Conservation (phyloP, 192 early-diverging fungal genomes). For the Chytriomyces sp. region DNA sequence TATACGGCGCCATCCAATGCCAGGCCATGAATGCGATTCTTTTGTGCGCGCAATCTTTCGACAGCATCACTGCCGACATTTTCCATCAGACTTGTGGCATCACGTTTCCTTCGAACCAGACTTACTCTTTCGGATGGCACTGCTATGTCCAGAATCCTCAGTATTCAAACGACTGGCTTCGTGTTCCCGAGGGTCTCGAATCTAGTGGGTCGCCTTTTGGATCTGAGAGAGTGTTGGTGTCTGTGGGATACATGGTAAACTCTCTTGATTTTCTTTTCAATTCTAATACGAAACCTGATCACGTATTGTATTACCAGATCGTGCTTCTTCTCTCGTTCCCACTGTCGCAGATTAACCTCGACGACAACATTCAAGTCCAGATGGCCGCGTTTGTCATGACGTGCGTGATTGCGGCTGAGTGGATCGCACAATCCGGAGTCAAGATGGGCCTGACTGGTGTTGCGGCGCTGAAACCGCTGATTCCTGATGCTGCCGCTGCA, state of each 20-base stretch:
- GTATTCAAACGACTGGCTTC: slow-evolving; percentile 5
- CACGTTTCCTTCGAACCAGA: slow-evolving; percentile 19
- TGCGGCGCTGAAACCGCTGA: too few species aligned
- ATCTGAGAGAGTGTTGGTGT: neutral
- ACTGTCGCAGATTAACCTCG: slow-evolving; percentile 54
- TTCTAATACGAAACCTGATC: neutral
- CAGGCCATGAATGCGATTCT: slow-evolving; percentile 58
- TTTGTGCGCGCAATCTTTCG: slow-evolving; percentile 56
- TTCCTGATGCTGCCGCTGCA: too few species aligned
- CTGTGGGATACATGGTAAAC: neutral
- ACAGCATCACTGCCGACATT: slow-evolving; percentile 58
- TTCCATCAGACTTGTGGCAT: slow-evolving; percentile 61
- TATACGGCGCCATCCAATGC: slow-evolving; percentile 57
- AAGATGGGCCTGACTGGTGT: too few species aligned
- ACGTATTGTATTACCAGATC: slow-evolving; percentile 3
- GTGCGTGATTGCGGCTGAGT: slow-evolving; percentile 48
- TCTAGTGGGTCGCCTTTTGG: slow-evolving; percentile 52
- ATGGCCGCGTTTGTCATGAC: slow-evolving; percentile 55
- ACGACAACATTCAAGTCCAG: slow-evolving; percentile 63
- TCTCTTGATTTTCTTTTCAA: neutral
- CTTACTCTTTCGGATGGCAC: slow-evolving; percentile 33
- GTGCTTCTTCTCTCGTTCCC: slow-evolving; percentile 51
- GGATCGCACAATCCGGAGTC: slow-evolving; percentile 37
- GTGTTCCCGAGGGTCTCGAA: neutral
- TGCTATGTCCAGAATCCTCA: slow-evolving; percentile 36